Conservation (phyloP, 306 rosid genomes). For the Dicorynia guianensis region DNA sequence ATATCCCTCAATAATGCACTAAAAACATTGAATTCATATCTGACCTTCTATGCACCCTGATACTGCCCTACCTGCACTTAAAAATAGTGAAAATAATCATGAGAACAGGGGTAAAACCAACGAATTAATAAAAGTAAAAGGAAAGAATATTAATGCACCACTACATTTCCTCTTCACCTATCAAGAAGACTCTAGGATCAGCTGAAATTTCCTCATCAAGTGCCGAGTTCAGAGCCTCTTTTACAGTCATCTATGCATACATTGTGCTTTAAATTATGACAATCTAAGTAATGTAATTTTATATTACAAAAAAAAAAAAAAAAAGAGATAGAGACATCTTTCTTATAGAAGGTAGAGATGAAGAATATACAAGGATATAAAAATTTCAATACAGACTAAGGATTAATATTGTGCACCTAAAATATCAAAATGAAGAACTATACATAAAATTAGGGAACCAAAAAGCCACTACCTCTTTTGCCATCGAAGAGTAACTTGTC, state of each 20-base stretch:
- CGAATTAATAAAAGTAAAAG: neutral
- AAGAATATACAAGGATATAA: neutral
- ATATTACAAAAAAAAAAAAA: too few species aligned
- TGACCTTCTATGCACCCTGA: conserved; percentile 99
- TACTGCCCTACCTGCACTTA: too few species aligned
- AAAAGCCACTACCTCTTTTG: conserved; percentile 70
- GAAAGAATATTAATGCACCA: neutral
- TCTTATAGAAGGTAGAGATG: too few species aligned
- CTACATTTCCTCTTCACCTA: conserved; percentile 74
- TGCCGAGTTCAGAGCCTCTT: conserved; percentile 73
- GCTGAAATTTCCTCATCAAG: conserved; percentile 80
- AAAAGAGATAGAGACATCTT: too few species aligned
- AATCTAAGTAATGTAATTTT: neutral
- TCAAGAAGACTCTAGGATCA: conserved; percentile 70
- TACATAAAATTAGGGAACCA: too few species aligned
- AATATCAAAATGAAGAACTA: neutral
- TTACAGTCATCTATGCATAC: conserved; percentile 58
- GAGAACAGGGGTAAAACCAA: neutral
- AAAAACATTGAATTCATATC: conserved; percentile 31
- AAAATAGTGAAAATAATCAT: conserved; percentile 72
- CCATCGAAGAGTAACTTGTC: conserved; percentile 67
- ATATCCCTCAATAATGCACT: neutral
- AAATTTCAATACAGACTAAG: neutral
- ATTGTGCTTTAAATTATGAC: conserved; percentile 3
- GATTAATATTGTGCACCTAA: neutral